Evolutionary conservation across 352 stramenopile species (phyloP), one percentile per base, ranked within the genome.

Genomic region (Peronospora destructor): DNA sequence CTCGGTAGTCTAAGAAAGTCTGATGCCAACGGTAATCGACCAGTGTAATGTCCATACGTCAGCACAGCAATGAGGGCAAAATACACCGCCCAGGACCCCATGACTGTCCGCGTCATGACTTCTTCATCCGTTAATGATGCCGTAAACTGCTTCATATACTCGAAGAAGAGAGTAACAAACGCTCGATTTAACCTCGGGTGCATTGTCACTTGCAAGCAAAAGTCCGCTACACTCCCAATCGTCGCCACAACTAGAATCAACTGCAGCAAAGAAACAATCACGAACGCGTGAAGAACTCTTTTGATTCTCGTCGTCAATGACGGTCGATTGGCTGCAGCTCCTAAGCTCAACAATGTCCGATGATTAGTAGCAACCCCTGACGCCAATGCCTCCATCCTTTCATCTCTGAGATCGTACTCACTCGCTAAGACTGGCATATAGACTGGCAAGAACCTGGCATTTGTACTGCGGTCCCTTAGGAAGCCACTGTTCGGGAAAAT

Each of bases 191-290:
- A 39, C 25, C 76, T 53, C 28, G 76, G 76, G 37, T 87, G 76
- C 68, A 87, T 71, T 28, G 76, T 79, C 42, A 85, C 69, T 23
- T 85, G 76, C 4, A 87, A 55, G 38, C 73, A 85, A 58, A 87
- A 85, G 52, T 87, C 76, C 14, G 69, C 76, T 10, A 87, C 73
- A 51, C 71, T 85, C 5, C 71, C 69, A 45, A 87, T 65, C 2
- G 76, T 87, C 13, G 76, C 66, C 0, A 60, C 29, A 11, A 84
- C 56, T 8, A 87, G 42, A 39, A 83, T 71, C 13, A 73, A 29
- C 16, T 78, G 65, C 43, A 87, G 43, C 1, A 84, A 59, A 28
- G 69, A 36, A 11, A 76, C 37, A 32, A 74, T 70, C 16, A 71
- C 32, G 3, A 73, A 4, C 11, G 57, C 49, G n/a, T 69, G 61